Conservation (phyloP, 805 yeast species). For the Starmera pachycereana region DNA sequence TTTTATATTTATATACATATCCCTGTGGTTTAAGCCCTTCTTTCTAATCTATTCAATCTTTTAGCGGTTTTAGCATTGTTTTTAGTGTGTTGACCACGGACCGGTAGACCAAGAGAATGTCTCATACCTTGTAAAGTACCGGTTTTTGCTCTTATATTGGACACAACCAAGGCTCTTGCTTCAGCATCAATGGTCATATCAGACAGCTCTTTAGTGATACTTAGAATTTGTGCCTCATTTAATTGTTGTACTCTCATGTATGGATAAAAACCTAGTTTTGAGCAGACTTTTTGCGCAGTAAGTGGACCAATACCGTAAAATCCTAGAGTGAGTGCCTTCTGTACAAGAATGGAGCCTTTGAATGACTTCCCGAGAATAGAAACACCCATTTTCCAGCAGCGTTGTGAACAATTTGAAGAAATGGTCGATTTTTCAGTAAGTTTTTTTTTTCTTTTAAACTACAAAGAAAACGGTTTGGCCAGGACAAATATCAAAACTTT, state of each 20-base stretch:
- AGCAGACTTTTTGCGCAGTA: conserved; percentile 68
- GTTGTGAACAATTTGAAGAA: neutral
- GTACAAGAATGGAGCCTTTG: neutral
- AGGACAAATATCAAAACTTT: too few relatives aligned
- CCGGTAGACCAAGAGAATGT: conserved; percentile 77
- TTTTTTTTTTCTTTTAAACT: neutral
- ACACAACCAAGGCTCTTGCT: conserved; percentile 60
- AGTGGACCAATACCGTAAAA: conserved; percentile 80
- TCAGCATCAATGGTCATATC: conserved; percentile 76
- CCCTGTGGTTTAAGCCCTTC: conserved; percentile 29
- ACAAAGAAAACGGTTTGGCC: too few relatives aligned
- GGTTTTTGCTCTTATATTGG: conserved; percentile 73
- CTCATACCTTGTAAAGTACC: conserved; percentile 86
- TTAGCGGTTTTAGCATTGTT: conserved; percentile 87
- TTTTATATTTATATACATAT: neutral
- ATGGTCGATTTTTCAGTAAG: neutral
- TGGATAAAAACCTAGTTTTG: conserved; percentile 87
- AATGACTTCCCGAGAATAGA: neutral
- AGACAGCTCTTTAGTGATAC: conserved; percentile 79
- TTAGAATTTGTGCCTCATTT: conserved; percentile 76
- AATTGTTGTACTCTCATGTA: conserved; percentile 91
- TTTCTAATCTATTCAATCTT: conserved; percentile 68
- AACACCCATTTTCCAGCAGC: neutral
- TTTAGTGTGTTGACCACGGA: conserved; percentile 84
- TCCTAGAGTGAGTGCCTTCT: conserved; percentile 62